Base-by-base conservation (phyloP, 768 basidiomycete genomes). In the Zangia roseola region DNA sequence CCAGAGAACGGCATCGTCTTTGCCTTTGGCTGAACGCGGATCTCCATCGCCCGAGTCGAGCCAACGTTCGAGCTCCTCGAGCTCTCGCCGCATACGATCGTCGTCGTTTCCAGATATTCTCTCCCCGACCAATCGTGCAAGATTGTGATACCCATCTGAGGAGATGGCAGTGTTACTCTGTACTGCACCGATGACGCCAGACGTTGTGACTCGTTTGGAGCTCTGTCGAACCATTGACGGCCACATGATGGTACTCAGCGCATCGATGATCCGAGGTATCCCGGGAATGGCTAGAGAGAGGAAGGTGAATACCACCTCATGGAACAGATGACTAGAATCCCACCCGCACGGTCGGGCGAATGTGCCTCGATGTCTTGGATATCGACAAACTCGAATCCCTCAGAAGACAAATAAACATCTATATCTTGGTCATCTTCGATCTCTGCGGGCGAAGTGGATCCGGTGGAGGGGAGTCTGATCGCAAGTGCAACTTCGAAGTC, bases 171-270 rank as follows among this genome's bases (percentile, higher is more conserved):
- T 23, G 16, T 46, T 37, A 16, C 41, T 34, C 36, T 37, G 33
- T 16, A 30, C 21, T n/a, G 47, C 19, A 2, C 41, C 30, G 24
- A 44, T 39, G 24, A 39, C 36, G 30, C 34, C 38, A 23, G 45
- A 20, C n/a, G 40, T 30, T 0, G 40, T 40, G 14, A 12, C 25
- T 3, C 47, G 39, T 38, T 50, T 53, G 39, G 49, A 44, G 23
- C 45, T 25, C 31, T 49, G 55, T 4, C 45, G 59, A 39, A 79
- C 68, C 80, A 93, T 84, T 0, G 85, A 86, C 5, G 90, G 85
- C 90, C 90, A 93, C 84, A 92, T 90, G 58, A 93, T 81, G 1
- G 91, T 91, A 64, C 88, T 85, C 37, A 93, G 70, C 10, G 90
- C 87, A 60, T 91, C 88, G 17, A 88, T 57, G 8, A 91, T 82